A percentile compares a stretch with the other conserved stretches of the same genome.
phyloP scores from a whole-genome alignment of 805 yeast genomes.

The Monosporozyma servazzii region DNA sequence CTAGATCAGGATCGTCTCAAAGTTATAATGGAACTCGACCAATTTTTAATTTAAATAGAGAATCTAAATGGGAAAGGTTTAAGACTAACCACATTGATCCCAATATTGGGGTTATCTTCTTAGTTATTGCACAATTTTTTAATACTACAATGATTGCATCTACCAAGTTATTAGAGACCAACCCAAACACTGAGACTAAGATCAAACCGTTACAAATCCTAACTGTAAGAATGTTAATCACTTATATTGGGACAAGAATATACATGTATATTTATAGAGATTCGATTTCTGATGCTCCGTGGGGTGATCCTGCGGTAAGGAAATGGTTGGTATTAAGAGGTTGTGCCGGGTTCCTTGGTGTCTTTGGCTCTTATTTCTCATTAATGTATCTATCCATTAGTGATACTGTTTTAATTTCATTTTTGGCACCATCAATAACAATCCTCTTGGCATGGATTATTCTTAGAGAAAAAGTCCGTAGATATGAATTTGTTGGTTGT shows the following conservation, averaged over 20 bases:
- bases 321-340: conserved; percentile 54
- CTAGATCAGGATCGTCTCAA: not conserved
- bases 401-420: conserved; percentile 75
- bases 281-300: conserved; percentile 48
- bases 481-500: conserved; percentile 62
- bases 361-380: conserved; percentile 68
- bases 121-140: conserved; percentile 58
- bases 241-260: conserved; percentile 47
- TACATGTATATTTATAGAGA: conserved; percentile 43
- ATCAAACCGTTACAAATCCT: conserved; percentile 74
- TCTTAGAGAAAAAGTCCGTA: conserved; percentile 56
- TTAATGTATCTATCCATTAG: conserved; percentile 64
- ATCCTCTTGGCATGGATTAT: conserved; percentile 62
- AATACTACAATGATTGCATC: conserved; percentile 69
- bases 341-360: conserved; percentile 67
- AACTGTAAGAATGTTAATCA: conserved; percentile 66
- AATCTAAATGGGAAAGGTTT: conserved; percentile 2
- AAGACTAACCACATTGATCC: conserved; percentile 14
- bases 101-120: conserved; percentile 49
- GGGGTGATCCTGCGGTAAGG: conserved; percentile 58
- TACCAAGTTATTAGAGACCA: conserved; percentile 64
- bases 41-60: not conserved
- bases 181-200: conserved; percentile 35
- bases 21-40: not conserved
- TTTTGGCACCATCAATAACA: conserved; percentile 68